Conservation (phyloP, 768 basidiomycete genomes). For the Pleurotus djamor region DNA sequence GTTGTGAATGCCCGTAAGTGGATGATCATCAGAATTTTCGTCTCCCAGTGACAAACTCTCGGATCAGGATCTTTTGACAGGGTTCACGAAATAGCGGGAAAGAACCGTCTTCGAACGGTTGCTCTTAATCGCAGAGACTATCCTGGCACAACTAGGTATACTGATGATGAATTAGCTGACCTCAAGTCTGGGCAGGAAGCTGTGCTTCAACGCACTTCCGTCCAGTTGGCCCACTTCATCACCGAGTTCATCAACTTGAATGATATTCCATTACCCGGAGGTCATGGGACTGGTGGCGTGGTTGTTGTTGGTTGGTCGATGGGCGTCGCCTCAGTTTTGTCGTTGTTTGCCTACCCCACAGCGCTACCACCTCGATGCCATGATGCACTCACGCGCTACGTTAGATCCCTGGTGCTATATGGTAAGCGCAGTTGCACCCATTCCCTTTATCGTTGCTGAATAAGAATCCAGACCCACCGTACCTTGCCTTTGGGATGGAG, state of each 20-base stretch:
- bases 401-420: not conserved
- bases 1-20: slow-evolving; percentile 12
- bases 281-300: not conserved
- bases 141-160: slow-evolving; percentile 17
- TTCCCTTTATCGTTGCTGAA: not conserved
- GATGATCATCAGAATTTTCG: not conserved
- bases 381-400: not conserved
- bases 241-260: slow-evolving; percentile 8
- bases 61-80: not conserved
- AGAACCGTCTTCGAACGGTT: slow-evolving; percentile 15
- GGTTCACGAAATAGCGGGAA: slow-evolving; percentile 3
- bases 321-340: not conserved
- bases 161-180: slow-evolving; percentile 16
- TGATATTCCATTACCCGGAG: not conserved
- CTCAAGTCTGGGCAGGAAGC: slow-evolving; percentile 10
- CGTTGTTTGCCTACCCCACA: not conserved
- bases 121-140: slow-evolving; percentile 20
- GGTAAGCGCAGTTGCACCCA: not conserved
- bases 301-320: not conserved
- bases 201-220: slow-evolving; percentile 13
- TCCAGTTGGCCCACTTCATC: slow-evolving; percentile 16
- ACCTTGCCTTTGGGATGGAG: slow-evolving; percentile 22
- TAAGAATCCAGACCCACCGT: slow-evolving; percentile 26
- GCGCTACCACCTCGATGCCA: not conserved
- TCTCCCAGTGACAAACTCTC: not conserved